Evolutionary conservation across 805 yeast species (phyloP), one percentile per base, ranked within the genome.

Genomic region (Zygosaccharomyces gambellarensis): DNA sequence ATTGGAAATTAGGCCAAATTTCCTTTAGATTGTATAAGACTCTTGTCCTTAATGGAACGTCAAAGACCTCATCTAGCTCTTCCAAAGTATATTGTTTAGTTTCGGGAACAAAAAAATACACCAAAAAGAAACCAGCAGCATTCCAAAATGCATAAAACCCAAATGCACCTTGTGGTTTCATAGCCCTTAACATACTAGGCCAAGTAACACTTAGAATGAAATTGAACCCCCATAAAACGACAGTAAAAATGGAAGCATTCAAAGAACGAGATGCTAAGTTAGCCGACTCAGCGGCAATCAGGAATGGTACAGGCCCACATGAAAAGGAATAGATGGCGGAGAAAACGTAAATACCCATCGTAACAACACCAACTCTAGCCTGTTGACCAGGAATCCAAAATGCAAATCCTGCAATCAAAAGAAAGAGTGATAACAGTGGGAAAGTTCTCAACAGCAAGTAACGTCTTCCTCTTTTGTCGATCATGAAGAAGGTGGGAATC

Each of bases 141-240:
- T 87, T 87, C 90, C 92, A 85, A 11, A 84, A 95, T 1, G 94
- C 95, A 62, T 87, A 88, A 77, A 82, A 88, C 11, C 94, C 90
- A 64, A 86, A 88, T 3, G 95, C 95, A 66, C 96, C 96, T 56
- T 83, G 87, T 2, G 89, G 78, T 48, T 79, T 80, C 70, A 88
- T 83, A 0, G 84, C 82, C 43, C 69, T 75, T 49, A 78, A 67
- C 65, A 88, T 69, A 22, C 87, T 72, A 31, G 95, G 94, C 94
- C 94, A 83, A 7, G 95, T 82, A 54, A 87, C 75, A 19, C 94
- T 81, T 53, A 82, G 71, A 46, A 83, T 70, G 57, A 82, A 82
- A 65, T 83, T 83, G 74, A 83, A 83, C 68, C 83, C 82, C 87
- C 87, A 83, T 64, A 85, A 74, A 17, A 84, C 80, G 19, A 87